Percentiles rank a stretch among this genome's conserved stretches.
Evolutionary conservation across 2,329 filamentous ascomycete genomes (phyloP).

Genomic region (Cytospora schulzeri): DNA sequence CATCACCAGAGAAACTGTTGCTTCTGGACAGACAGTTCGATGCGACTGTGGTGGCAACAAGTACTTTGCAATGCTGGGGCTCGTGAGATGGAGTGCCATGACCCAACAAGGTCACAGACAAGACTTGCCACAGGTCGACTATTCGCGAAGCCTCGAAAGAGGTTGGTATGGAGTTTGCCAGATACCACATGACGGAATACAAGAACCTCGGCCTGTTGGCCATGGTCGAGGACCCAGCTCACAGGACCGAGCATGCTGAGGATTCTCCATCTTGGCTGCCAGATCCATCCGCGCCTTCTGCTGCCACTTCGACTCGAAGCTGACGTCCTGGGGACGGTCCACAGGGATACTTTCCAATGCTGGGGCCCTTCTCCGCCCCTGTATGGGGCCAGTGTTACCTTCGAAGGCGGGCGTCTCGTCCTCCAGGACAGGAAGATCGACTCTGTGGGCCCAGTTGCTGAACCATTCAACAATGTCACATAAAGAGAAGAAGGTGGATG

Average conservation of each 20-base stretch:
- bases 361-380: neutral
- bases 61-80: neutral
- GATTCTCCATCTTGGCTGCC: neutral
- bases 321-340: neutral
- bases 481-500: neutral
- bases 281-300: neutral
- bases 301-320: neutral
- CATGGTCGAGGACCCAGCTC: neutral
- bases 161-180: neutral
- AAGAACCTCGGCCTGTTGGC: neutral
- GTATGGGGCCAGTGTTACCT: neutral
- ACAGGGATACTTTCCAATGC: neutral
- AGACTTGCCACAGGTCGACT: neutral
- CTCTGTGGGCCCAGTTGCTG: neutral
- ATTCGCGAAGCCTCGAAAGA: neutral
- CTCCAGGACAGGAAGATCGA: neutral
- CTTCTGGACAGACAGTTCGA: neutral
- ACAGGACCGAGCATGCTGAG: neutral
- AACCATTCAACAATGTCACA: neutral
- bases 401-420: neutral
- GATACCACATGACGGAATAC: neutral
- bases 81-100: neutral
- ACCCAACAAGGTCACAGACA: neutral
- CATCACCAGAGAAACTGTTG: neutral
- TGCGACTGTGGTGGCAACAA: neutral